Evolutionary conservation across 352 stramenopile genomes (phyloP).

Genomic region (Phytopythium montanum): DNA sequence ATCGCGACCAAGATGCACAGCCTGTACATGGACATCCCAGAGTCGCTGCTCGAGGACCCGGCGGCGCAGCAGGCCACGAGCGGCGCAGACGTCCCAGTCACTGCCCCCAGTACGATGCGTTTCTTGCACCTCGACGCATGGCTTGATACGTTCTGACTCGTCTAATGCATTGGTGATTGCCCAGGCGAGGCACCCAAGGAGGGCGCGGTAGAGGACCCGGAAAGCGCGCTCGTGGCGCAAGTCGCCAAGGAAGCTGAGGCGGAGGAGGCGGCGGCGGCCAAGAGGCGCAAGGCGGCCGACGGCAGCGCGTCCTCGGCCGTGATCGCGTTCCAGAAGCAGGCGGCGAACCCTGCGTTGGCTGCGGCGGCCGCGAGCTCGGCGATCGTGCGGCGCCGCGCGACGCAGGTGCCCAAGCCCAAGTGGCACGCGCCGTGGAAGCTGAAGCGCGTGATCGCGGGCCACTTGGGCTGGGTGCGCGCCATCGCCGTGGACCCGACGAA

Average conservation of each 20-base stretch:
- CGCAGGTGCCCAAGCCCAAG: constrained; percentile 93
- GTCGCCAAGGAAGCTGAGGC: constrained; percentile 56
- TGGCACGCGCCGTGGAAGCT: constrained; percentile 99
- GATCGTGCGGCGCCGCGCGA: constrained; percentile 74
- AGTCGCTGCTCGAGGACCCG: constrained; percentile 45
- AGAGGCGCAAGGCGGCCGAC: constrained; percentile 38
- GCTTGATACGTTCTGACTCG: not conserved
- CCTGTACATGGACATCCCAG: constrained; percentile 51
- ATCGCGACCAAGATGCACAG: constrained; percentile 63
- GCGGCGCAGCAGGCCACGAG: constrained; percentile 7
- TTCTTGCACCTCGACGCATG: not conserved
- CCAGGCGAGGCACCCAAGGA: constrained; percentile 6
- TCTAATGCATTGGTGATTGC: not conserved
- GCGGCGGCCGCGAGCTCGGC: constrained; percentile 35
- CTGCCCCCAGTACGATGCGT: constrained; percentile 6
- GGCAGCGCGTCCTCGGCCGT: constrained; percentile 34
- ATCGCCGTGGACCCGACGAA: constrained; percentile 98
- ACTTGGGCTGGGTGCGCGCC: constrained; percentile 97
- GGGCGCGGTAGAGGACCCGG: constrained; percentile 1
- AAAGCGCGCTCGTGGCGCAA: constrained; percentile 42
- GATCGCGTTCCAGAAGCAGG: constrained; percentile 61
- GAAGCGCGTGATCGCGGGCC: constrained; percentile 93
- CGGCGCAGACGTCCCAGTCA: constrained; percentile 1
- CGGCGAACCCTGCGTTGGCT: constrained; percentile 22
- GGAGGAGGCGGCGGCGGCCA: constrained; percentile 31